These are phyloP conservation scores for Gilbertella persicaria DNA, from an alignment of 371 early-diverging fungal species.

Conservation along the genomic window DNA sequence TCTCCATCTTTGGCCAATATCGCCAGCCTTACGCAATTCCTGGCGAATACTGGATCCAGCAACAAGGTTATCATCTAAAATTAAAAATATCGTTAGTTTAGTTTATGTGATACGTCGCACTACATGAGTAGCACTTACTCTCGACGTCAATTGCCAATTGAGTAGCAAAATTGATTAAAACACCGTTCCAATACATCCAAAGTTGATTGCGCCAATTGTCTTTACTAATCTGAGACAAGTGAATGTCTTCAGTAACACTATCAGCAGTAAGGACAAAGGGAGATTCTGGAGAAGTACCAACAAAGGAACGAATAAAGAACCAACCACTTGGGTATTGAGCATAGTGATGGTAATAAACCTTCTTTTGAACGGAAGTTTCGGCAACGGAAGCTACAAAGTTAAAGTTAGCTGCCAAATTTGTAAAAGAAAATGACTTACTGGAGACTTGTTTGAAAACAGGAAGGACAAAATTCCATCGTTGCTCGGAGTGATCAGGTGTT, in stretches of 20 bases:
- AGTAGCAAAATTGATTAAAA: slow-evolving; percentile 53
- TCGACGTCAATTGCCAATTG: slow-evolving; percentile 43
- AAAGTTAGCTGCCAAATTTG: not conserved
- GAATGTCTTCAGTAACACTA: slow-evolving; percentile 12
- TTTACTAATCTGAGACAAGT: slow-evolving; percentile 21
- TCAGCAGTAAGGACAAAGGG: slow-evolving; percentile 41
- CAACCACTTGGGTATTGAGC: slow-evolving; percentile 46
- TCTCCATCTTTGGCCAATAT: slow-evolving; percentile 31
- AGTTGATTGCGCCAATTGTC: slow-evolving; percentile 48
- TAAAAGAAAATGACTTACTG: slow-evolving; percentile 22
- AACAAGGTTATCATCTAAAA: slow-evolving; percentile 14
- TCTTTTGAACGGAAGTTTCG: slow-evolving; percentile 31
- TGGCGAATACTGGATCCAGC: slow-evolving; percentile 28
- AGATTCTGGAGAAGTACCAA: slow-evolving; percentile 19
- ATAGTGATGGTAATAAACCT: slow-evolving; percentile 33
- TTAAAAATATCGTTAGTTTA: not conserved
- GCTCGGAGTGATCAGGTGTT: slow-evolving; percentile 40
- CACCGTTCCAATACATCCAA: slow-evolving; percentile 56
- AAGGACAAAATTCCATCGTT: slow-evolving; percentile 52
- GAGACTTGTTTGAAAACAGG: slow-evolving; percentile 47
- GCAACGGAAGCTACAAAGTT: slow-evolving; percentile 17
- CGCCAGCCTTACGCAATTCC: slow-evolving; percentile 11
- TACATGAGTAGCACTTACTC: slow-evolving; percentile 19
- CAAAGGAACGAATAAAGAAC: slow-evolving; percentile 46
- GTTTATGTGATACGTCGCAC: slow-evolving; percentile 8